phyloP scores from a whole-genome alignment of 441 rosid genomes.

The Mallotus repandus region DNA sequence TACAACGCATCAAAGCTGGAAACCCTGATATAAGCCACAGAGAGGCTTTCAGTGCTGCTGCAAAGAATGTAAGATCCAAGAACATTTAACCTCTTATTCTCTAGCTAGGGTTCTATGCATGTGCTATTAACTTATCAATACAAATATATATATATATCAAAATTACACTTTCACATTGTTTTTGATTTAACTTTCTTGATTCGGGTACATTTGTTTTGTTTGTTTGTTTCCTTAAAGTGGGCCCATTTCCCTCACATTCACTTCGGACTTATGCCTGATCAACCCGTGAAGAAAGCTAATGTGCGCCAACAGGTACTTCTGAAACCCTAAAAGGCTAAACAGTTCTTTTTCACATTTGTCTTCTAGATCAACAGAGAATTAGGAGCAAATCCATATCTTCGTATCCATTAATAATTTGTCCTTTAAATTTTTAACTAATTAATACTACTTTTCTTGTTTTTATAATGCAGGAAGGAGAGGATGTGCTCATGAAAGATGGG shows the following conservation, averaged over 20 bases:
- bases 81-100: conserved; percentile 6
- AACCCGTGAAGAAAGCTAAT: conserved; percentile 88
- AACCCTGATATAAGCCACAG: conserved; percentile 97
- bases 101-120: conserved; percentile 14
- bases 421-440: neutral
- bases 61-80: conserved; percentile 73
- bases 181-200: conserved; percentile 1
- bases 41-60: conserved; percentile 98
- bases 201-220: neutral
- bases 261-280: conserved; percentile 98
- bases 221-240: conserved; percentile 52
- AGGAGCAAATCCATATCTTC: neutral
- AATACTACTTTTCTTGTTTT: conserved; percentile 2
- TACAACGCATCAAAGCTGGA: conserved; percentile 96
- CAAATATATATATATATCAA: too few species aligned
- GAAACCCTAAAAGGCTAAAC: conserved; percentile 22
- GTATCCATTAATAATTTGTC: neutral
- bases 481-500: conserved; percentile 75
- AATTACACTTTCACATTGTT: too few species aligned
- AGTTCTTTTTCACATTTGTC: neutral
- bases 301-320: conserved; percentile 66
- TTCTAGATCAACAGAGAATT: too few species aligned
- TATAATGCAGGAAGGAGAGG: conserved; percentile 65
- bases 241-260: conserved; percentile 99
- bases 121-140: neutral